Evolutionary conservation across 257 asterid species (phyloP).

Genomic region (Lantana camara): DNA sequence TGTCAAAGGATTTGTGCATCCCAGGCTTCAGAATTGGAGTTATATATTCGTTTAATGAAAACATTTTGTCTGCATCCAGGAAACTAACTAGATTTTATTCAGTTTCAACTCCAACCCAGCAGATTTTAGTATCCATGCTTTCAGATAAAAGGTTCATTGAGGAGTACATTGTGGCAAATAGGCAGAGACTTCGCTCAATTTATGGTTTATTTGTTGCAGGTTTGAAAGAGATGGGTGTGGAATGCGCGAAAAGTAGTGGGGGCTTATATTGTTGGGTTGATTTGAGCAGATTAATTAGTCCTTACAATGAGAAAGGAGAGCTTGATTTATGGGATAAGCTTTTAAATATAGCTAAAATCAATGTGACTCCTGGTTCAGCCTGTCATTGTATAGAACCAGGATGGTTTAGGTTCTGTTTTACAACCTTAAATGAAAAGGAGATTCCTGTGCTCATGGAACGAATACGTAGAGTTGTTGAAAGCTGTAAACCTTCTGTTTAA

Average conservation of each 20-base stretch:
- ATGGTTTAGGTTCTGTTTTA: conserved; percentile 93
- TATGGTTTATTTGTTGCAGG: conserved; percentile 64
- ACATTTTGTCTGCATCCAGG: conserved; percentile 79
- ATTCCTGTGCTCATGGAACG: conserved; percentile 75
- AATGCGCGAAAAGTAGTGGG: conserved; percentile 67
- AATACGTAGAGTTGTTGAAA: conserved; percentile 64
- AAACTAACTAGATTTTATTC: conserved; percentile 82
- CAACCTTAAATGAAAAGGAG: conserved; percentile 59
- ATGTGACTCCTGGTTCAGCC: conserved; percentile 88
- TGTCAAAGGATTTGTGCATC: conserved; percentile 81
- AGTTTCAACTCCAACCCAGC: conserved; percentile 84
- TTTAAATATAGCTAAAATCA: conserved; percentile 65
- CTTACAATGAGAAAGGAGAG: conserved; percentile 89
- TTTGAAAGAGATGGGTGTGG: conserved; percentile 63
- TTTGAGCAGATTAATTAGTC: conserved; percentile 81
- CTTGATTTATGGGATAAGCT: conserved; percentile 90
- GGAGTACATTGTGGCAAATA: conserved; percentile 58
- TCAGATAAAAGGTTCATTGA: conserved; percentile 66
- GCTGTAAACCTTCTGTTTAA: conserved; percentile 66
- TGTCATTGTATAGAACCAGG: conserved; percentile 98
- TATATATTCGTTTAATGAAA: conserved; percentile 74
- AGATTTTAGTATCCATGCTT: conserved; percentile 71
- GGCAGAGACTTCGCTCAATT: conserved; percentile 54
- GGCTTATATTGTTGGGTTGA: conserved; percentile 94
- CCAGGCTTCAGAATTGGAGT: conserved; percentile 96